phyloP scores from a whole-genome alignment of 169 alveolate species.

The Plasmodium sp. region DNA sequence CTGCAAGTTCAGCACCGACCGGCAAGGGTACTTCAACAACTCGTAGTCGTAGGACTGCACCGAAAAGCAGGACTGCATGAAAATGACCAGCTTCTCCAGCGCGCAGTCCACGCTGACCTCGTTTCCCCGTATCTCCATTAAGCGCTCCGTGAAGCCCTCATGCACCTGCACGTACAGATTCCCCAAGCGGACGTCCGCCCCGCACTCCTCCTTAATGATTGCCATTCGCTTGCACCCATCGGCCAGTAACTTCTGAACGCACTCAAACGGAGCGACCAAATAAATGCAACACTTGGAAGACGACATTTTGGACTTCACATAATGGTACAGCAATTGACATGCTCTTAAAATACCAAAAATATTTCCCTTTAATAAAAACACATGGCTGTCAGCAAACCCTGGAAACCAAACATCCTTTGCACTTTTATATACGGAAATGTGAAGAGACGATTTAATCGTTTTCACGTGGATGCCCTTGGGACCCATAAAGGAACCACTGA shows the following conservation, averaged over 20 bases:
- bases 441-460: constrained; percentile 57
- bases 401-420: constrained; percentile 72
- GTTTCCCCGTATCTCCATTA: constrained; percentile 62
- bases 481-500: constrained; percentile 66
- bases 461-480: constrained; percentile 61
- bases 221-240: constrained; percentile 69
- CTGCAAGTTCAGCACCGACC: constrained; percentile 50
- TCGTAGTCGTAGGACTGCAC: constrained; percentile 64
- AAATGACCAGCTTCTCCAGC: constrained; percentile 40
- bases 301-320: constrained; percentile 62
- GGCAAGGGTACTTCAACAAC: constrained; percentile 37
- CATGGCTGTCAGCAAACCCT: constrained; percentile 69
- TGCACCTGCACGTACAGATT: constrained; percentile 55
- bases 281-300: constrained; percentile 56
- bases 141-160: constrained; percentile 63
- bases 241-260: constrained; percentile 53
- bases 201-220: constrained; percentile 53
- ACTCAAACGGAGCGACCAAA: constrained; percentile 62
- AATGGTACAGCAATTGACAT: constrained; percentile 53
- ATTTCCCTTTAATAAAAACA: constrained; percentile 60
- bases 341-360: constrained; percentile 70
- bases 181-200: constrained; percentile 60
- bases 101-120: constrained; percentile 67
- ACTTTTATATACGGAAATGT: constrained; percentile 57
- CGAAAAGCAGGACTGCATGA: constrained; percentile 64